Base-by-base conservation (phyloP, 2,329 filamentous ascomycete genomes). In the Penicillium sp. region DNA sequence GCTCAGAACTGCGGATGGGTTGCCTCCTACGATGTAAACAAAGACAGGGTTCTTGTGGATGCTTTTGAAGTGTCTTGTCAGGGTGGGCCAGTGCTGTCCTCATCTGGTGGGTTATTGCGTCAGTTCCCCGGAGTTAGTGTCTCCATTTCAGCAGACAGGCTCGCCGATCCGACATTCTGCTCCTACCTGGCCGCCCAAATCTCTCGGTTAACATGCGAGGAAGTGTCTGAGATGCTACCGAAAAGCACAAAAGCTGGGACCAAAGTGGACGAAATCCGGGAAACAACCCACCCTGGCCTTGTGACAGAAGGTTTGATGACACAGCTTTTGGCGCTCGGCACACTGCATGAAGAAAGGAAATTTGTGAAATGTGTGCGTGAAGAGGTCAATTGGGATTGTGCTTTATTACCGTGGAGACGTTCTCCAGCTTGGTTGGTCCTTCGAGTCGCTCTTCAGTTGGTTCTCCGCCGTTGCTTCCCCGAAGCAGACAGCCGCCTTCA, bases 301-400 rank as follows among this genome's bases (percentile, higher is more conserved):
- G 73, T 85, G 0, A 84, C 80, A 0, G 78, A 84, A 45, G 72
- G 81, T 4, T 63, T 84, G 1, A 69, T 79, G 11, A 73, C 72
- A 0, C 69, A 81, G 5, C 62, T 83, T 5, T 62, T 69, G 22
- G 71, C 74, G 3, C 53, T 78, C 2, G 81, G 80, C 0, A 44
- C 65, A 13, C 55, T 66, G 0, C 57, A 59, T 9, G 14, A 59
- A 1, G 61, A 63, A 0, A 8, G 43, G 0, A 65, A 68, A 0
- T 72, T 85, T 24, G 70, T 61, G 40, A 86, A 85, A 58, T 71
- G 79, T 42, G 80, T 78, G 0, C 76, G 79, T 2, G 82, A 85
- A 40, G 81, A 85, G 7, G 74, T 83, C 2, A 58, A 80, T n/a
- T 37, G 20, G 22, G 7, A 16, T 6, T 29, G 16, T n/a, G 24